Conservation (phyloP, 2,329 filamentous ascomycete genomes). For the Claviceps monticola region DNA sequence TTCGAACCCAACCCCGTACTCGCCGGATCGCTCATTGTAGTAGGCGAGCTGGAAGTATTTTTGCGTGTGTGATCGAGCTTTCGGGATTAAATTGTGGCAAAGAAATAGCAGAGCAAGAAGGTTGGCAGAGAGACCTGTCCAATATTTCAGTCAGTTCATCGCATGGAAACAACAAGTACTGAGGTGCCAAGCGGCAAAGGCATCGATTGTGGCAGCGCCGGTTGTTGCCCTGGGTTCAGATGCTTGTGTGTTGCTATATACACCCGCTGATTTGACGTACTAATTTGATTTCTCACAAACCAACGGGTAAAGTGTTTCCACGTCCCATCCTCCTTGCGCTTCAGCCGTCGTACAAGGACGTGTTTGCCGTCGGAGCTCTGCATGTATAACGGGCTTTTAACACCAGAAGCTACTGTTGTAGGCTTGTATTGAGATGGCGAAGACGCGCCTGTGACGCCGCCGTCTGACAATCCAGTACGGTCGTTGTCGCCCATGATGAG, state of each 20-base stretch:
- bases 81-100: slow-evolving; percentile 70
- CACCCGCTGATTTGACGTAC: slow-evolving; percentile 32
- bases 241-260: too few relatives aligned
- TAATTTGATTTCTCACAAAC: slow-evolving; percentile 68
- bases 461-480: slow-evolving; percentile 5
- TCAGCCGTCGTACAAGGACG: slow-evolving; percentile 41
- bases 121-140: slow-evolving; percentile 63
- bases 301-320: slow-evolving; percentile 49
- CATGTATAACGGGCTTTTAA: slow-evolving; percentile 40
- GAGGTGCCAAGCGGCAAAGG: too few relatives aligned
- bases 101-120: slow-evolving; percentile 71
- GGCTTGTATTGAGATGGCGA: slow-evolving; percentile 17
- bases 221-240: too few relatives aligned
- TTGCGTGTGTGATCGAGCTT: slow-evolving; percentile 61
- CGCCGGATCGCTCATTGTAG: slow-evolving; percentile 51
- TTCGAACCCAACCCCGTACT: slow-evolving; percentile 65
- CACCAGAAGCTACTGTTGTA: slow-evolving; percentile 6
- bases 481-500: slow-evolving; percentile 4
- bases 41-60: slow-evolving; percentile 86
- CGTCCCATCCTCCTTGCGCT: slow-evolving; percentile 47
- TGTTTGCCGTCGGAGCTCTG: slow-evolving; percentile 37
- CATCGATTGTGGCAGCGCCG: too few relatives aligned
- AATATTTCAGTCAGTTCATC: background rate
- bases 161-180: too few relatives aligned
- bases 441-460: slow-evolving; percentile 10